Evolutionary conservation across 2,329 filamentous ascomycete species (phyloP).

Genomic region (Ophiocordyceps camponoti-floridani): DNA sequence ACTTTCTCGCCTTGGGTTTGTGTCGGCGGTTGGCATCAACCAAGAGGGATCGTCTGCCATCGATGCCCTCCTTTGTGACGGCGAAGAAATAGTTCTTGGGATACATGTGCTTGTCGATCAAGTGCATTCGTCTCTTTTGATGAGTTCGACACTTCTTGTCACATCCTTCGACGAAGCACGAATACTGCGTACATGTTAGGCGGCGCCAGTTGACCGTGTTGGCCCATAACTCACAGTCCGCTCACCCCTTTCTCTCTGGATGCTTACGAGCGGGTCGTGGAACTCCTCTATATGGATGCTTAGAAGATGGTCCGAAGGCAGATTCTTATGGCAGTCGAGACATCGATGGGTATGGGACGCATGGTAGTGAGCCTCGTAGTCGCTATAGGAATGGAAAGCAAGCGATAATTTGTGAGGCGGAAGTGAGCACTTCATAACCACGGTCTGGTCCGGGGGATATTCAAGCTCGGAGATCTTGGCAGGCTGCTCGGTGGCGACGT

Average conservation of each 20-base stretch:
- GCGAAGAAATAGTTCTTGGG: constrained; percentile 78
- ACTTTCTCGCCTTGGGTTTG: constrained; percentile 21
- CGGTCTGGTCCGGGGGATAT: constrained; percentile 16
- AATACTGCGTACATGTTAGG: constrained; percentile 35
- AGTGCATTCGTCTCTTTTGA: constrained; percentile 69
- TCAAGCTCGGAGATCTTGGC: constrained; percentile 47
- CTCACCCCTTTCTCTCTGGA: constrained; percentile 62
- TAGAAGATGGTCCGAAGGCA: constrained; percentile 69
- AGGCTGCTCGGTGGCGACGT: constrained; percentile 7
- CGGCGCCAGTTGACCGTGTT: not conserved
- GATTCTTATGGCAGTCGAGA: constrained; percentile 67
- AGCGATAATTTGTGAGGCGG: constrained; percentile 60
- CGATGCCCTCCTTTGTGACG: constrained; percentile 77
- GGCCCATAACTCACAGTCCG: constrained; percentile 47
- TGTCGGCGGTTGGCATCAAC: constrained; percentile 30
- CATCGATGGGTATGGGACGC: constrained; percentile 73
- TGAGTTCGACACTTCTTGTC: constrained; percentile 69
- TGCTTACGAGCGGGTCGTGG: constrained; percentile 64
- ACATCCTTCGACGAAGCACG: constrained; percentile 80
- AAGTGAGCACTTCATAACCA: constrained; percentile 59
- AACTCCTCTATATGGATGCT: constrained; percentile 77
- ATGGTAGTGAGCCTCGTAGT: constrained; percentile 77
- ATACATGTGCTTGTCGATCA: constrained; percentile 90
- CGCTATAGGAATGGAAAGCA: constrained; percentile 54
- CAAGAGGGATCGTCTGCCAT: constrained; percentile 65